These are phyloP conservation scores for Elsinoe batatas DNA, from an alignment of 2,329 filamentous ascomycete genomes.

Conservation along the genomic window DNA sequence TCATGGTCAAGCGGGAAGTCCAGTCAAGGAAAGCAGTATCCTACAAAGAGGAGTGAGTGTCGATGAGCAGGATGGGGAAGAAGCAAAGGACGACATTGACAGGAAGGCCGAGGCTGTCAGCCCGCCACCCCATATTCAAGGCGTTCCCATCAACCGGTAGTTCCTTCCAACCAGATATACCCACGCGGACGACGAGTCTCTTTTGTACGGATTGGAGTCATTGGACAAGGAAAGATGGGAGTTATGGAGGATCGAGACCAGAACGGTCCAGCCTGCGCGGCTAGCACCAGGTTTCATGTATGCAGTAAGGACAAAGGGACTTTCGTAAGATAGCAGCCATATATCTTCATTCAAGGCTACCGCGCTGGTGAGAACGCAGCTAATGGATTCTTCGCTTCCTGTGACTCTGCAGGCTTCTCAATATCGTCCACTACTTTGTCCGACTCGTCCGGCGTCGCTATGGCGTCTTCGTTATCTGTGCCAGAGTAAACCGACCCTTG, in stretches of 20 bases:
- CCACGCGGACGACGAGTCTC: conserved; percentile 1
- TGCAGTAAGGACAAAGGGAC: neutral
- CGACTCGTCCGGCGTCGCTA: conserved; percentile 20
- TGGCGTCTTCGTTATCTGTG: conserved; percentile 26
- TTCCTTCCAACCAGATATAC: conserved; percentile 1
- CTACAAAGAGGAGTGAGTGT: conserved; percentile 72
- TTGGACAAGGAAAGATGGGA: neutral
- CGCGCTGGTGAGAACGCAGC: neutral
- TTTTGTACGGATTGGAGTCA: conserved; percentile 10
- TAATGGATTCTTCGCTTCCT: conserved; percentile 19
- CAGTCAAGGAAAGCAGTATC: conserved; percentile 83
- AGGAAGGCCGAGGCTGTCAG: conserved; percentile 14
- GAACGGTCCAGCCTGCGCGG: neutral
- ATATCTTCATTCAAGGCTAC: neutral
- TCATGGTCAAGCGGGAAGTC: conserved; percentile 58
- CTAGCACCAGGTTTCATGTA: neutral
- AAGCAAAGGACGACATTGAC: conserved; percentile 19
- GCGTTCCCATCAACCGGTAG: conserved; percentile 16
- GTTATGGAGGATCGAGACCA: neutral
- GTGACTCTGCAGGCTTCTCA: conserved; percentile 28
- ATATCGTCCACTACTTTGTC: conserved; percentile 28
- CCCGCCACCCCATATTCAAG: conserved; percentile 16
- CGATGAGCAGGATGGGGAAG: conserved; percentile 44
- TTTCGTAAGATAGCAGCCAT: neutral
- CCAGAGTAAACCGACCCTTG: conserved; percentile 36